phyloP scores from a whole-genome alignment of 192 early-diverging fungal genomes.

The Geranomyces michiganensis region DNA sequence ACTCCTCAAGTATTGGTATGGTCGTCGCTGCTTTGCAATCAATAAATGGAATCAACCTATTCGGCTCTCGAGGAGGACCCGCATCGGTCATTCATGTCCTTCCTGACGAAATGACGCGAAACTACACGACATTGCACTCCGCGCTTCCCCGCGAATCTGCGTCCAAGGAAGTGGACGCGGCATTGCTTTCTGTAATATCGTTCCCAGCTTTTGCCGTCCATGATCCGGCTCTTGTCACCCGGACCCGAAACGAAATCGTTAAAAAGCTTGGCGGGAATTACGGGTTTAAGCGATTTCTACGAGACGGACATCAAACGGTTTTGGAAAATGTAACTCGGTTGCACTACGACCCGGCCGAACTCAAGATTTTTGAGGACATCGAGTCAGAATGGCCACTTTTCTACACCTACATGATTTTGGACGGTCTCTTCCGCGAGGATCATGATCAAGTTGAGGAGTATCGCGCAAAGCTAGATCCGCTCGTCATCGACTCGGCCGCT shows the following conservation, averaged over 20 bases:
- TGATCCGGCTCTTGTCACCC: constrained; percentile 63
- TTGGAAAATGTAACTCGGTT: constrained; percentile 72
- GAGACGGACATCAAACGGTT: constrained; percentile 85
- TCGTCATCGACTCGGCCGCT: constrained; percentile 70
- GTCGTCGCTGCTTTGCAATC: constrained; percentile 81
- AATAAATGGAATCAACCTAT: constrained; percentile 85
- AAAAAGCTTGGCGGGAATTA: constrained; percentile 80
- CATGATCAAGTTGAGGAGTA: constrained; percentile 70
- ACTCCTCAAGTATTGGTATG: constrained; percentile 88
- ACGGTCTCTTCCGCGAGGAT: constrained; percentile 73
- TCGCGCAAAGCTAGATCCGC: constrained; percentile 63
- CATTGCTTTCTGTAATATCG: constrained; percentile 79
- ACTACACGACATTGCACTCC: constrained; percentile 76
- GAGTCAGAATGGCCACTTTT: constrained; percentile 92
- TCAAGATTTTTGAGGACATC: constrained; percentile 80
- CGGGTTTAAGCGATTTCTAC: constrained; percentile 82
- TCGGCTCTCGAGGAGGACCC: constrained; percentile 77
- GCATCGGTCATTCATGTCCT: constrained; percentile 78
- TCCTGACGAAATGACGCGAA: constrained; percentile 84
- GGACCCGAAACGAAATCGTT: constrained; percentile 73
- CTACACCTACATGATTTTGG: constrained; percentile 84
- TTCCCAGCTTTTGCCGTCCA: constrained; percentile 87
- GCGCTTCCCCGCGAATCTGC: constrained; percentile 82
- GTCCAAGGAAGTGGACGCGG: constrained; percentile 86
- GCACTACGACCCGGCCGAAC: constrained; percentile 80